A percentile compares a stretch with the other conserved stretches of the same genome.
Conservation (phyloP, 345 rosid species). For the Linum lewisii region DNA sequence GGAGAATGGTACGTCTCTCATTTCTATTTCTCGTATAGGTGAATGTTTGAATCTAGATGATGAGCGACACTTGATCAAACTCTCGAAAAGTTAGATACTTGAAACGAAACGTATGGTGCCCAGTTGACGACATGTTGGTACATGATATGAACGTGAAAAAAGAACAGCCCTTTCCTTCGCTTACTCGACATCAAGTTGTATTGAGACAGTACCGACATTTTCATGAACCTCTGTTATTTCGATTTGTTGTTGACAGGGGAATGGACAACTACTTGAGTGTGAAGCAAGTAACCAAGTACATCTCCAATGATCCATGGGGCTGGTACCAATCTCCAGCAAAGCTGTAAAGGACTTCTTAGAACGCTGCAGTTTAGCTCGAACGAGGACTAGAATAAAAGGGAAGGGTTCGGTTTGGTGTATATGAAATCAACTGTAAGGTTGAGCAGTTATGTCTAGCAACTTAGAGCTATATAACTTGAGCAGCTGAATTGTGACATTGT, state of each 20-base stretch:
- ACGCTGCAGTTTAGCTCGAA: background rate
- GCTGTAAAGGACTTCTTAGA: constrained; percentile 28
- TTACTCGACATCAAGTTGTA: background rate
- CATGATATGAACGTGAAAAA: constrained; percentile 1
- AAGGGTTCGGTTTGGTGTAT: background rate
- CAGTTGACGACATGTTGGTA: background rate
- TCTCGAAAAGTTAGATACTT: background rate
- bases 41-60: too few species aligned
- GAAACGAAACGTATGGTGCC: too few species aligned
- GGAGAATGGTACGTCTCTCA: constrained; percentile 68
- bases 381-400: background rate
- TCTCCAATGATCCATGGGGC: constrained; percentile 81
- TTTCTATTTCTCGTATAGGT: background rate
- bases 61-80: too few species aligned
- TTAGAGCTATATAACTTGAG: background rate
- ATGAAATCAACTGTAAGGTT: background rate
- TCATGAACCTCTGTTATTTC: too few species aligned
- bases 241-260: constrained; percentile 46
- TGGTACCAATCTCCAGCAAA: constrained; percentile 81
- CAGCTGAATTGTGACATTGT: background rate
- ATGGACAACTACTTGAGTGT: constrained; percentile 80
- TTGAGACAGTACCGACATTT: background rate
- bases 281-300: constrained; percentile 83
- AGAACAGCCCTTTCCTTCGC: background rate
- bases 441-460: background rate